Base-by-base conservation (phyloP, 2,329 filamentous ascomycete species). In the Cytospora schulzeri region DNA sequence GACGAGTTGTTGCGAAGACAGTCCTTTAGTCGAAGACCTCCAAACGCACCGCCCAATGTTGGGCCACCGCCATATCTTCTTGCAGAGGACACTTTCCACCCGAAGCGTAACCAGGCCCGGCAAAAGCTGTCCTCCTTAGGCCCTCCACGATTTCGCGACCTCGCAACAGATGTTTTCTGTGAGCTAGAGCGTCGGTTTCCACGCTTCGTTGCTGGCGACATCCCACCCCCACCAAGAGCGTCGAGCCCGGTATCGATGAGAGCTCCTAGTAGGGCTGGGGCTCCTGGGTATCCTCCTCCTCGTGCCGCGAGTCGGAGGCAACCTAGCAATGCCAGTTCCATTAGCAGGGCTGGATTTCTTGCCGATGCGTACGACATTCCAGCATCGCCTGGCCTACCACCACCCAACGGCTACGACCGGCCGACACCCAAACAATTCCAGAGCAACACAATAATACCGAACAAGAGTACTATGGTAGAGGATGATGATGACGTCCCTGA, bases 381-480 rank as follows among this genome's bases (percentile, higher is more conserved):
- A 66, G 81, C 84, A 14, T 89, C 87, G 14, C 87, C 87, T 9
- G 81, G 83, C 60, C 68, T 85, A 57, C 81, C 80, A 8, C 83
- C 83, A 8, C 83, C 83, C 55, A 87, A 88, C 71, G 88, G 90
- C 60, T 90, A 88, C 68, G 89, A 90, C 51, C 85, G 91, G 54
- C 93, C 93, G 5, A 86, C 91, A 69, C 90, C 91, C 19, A 97
- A 96, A 74, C 93, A 93, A 45, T 93, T 96, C 69, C 93, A 97
- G 74, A 94, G 91, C 74, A 98, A 96, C 74, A 98, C 93, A 0
- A 96, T 98, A 71, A 91, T 98, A 48, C 95, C 95, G 0, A 98
- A 97, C 74, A 99, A 98, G 79, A 96, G 94, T 72, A 97, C 91
- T 0, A 93, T 98, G 89, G 88, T 98, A 1, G 95, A 99, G 76